Percentiles rank a stretch among this genome's conserved stretches.
These are phyloP conservation scores for Pseudogymnoascus sp. DNA, from an alignment of 2,329 filamentous ascomycete species.

Conservation along the genomic window DNA sequence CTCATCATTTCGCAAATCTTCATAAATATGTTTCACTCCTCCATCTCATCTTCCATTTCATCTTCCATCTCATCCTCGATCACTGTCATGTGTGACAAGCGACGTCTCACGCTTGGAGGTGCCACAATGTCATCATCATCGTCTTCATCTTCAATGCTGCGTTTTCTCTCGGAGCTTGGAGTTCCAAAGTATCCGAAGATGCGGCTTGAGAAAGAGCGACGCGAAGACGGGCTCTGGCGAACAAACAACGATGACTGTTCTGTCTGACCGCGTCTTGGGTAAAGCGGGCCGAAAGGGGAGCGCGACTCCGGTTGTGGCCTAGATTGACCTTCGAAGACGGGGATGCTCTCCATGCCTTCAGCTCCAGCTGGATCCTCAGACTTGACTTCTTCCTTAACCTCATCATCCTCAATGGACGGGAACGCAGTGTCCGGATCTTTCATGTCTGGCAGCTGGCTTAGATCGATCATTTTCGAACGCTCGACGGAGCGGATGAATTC, in stretches of 20 bases:
- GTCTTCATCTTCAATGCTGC: background rate
- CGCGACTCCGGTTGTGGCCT: background rate
- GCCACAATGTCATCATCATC: background rate
- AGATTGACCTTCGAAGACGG: background rate
- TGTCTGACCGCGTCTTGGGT: background rate
- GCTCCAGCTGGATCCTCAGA: background rate
- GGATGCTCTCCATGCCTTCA: background rate
- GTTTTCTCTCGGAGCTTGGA: background rate
- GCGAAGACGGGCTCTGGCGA: background rate
- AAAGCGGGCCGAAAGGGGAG: background rate
- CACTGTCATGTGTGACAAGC: background rate
- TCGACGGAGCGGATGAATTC: background rate
- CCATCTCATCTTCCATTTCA: too few relatives aligned
- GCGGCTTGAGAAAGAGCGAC: background rate
- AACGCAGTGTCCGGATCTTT: background rate
- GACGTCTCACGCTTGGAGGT: background rate
- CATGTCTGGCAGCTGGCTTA: background rate
- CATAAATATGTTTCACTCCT: background rate
- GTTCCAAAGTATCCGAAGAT: background rate
- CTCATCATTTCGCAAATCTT: background rate
- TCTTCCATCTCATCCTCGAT: background rate
- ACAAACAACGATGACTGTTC: background rate
- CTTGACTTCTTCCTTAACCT: background rate
- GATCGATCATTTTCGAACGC: background rate
- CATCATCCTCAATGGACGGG: background rate